Percentiles rank a stretch among this genome's conserved stretches.
Conservation (phyloP, 2,329 filamentous ascomycete genomes). For the Teratosphaeriaceae sp. region DNA sequence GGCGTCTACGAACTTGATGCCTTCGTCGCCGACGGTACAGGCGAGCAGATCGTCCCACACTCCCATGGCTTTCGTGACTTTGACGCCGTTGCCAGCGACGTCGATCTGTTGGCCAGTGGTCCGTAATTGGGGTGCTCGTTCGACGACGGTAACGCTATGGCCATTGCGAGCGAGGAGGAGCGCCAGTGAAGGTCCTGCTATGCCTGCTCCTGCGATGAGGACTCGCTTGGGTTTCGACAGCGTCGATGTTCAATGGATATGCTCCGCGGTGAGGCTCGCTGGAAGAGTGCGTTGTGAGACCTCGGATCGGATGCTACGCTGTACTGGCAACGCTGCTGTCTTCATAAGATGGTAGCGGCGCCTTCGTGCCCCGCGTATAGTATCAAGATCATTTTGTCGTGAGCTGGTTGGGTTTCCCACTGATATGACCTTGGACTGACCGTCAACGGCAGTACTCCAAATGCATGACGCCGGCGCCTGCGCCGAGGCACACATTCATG, state of each 20-base stretch:
- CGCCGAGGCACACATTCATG: too few relatives aligned
- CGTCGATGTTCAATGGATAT: not conserved
- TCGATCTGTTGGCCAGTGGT: conserved; percentile 24
- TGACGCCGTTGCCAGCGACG: conserved; percentile 21
- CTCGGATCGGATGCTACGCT: too few relatives aligned
- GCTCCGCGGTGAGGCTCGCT: not conserved
- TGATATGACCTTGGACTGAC: too few relatives aligned
- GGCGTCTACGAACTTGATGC: conserved; percentile 19
- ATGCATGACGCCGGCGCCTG: too few relatives aligned
- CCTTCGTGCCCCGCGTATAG: too few relatives aligned
- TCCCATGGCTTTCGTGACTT: conserved; percentile 21
- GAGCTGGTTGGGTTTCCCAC: too few relatives aligned
- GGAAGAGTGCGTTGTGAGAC: not conserved
- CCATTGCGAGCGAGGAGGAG: conserved; percentile 12
- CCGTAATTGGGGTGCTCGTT: conserved; percentile 9
- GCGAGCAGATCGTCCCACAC: conserved; percentile 16
- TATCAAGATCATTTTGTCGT: too few relatives aligned
- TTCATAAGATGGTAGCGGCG: too few relatives aligned
- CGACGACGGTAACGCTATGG: conserved; percentile 17
- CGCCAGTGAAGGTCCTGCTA: conserved; percentile 19
- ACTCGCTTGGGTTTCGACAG: conserved; percentile 8
- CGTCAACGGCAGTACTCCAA: too few relatives aligned
- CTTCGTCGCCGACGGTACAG: conserved; percentile 17
- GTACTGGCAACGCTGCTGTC: too few relatives aligned
- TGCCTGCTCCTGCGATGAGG: conserved; percentile 19